These are phyloP conservation scores for Oryza glaberrima DNA, from an alignment of 176 grass and related monocot species.

Conservation along the genomic window DNA sequence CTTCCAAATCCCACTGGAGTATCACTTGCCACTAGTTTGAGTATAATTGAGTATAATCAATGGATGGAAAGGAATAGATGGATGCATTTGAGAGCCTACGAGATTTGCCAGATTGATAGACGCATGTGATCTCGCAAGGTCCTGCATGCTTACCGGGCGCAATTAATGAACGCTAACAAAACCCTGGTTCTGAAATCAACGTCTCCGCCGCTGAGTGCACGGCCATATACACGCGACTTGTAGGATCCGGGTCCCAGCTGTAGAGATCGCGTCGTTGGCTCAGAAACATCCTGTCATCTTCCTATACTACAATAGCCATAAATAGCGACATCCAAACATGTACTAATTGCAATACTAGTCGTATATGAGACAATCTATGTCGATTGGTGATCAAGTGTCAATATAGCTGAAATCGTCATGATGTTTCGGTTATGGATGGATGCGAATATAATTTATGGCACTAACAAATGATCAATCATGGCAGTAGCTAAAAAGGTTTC, in stretches of 20 bases:
- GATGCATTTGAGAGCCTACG: constrained; percentile 3
- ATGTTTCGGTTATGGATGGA: not conserved
- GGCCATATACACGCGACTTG: too few species aligned
- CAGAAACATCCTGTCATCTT: not conserved
- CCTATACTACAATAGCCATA: not conserved
- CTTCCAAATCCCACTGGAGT: not conserved
- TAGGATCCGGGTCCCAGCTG: constrained; percentile 14
- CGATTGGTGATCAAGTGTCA: not conserved
- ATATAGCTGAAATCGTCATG: not conserved
- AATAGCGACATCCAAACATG: not conserved
- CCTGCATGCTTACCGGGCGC: constrained; percentile 13
- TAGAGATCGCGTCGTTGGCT: not conserved
- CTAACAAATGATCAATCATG: not conserved
- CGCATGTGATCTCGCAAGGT: constrained; percentile 3
- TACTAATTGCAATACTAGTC: not conserved
- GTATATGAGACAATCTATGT: not conserved
- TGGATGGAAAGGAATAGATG: not conserved
- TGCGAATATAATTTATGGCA: not conserved
- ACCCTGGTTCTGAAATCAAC: constrained; percentile 11
- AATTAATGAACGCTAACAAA: constrained; percentile 31
- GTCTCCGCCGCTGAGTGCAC: constrained; percentile 11
- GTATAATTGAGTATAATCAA: not conserved
- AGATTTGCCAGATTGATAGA: not conserved
- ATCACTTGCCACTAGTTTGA: not conserved
- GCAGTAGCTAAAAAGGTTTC: not conserved